A percentile compares a stretch with the other conserved stretches of the same genome.
These are phyloP conservation scores for Brassica rapa DNA, from an alignment of 345 rosid species.

Conservation along the genomic window DNA sequence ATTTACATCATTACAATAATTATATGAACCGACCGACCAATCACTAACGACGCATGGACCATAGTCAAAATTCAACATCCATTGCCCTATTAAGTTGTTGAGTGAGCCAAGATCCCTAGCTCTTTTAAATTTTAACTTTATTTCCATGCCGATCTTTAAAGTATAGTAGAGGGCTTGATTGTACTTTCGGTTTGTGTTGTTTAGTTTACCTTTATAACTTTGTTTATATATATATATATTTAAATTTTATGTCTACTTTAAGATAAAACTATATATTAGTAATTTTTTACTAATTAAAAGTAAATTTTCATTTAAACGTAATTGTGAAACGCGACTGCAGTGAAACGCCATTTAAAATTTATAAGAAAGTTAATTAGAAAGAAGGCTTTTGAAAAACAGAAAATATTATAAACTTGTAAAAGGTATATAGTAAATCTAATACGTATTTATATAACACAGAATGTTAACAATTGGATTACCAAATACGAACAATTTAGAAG, in stretches of 20 bases:
- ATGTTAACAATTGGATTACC: background rate
- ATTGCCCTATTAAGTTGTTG: constrained; percentile 32
- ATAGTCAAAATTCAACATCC: constrained; percentile 39
- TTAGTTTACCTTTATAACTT: background rate
- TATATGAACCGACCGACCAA: constrained; percentile 40
- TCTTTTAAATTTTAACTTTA: constrained; percentile 27
- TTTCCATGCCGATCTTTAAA: constrained; percentile 27
- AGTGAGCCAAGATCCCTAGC: constrained; percentile 33
- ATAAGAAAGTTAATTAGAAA: background rate
- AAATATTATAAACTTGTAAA: background rate
- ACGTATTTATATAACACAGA: background rate
- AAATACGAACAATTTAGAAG: background rate
- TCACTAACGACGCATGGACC: constrained; percentile 41
- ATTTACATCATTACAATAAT: constrained; percentile 37
- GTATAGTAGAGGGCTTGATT: background rate
- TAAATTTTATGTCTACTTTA: background rate
- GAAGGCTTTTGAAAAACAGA: background rate
- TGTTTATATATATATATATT: background rate
- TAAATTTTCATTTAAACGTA: background rate
- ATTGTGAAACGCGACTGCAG: background rate
- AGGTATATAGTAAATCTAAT: background rate
- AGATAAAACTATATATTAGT: background rate
- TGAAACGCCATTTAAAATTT: background rate
- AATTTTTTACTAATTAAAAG: background rate
- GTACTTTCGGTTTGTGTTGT: constrained; percentile 3